A percentile compares a stretch with the other conserved stretches of the same genome.
Conservation (phyloP, 441 rosid genomes). For the Pelargonium australe region DNA sequence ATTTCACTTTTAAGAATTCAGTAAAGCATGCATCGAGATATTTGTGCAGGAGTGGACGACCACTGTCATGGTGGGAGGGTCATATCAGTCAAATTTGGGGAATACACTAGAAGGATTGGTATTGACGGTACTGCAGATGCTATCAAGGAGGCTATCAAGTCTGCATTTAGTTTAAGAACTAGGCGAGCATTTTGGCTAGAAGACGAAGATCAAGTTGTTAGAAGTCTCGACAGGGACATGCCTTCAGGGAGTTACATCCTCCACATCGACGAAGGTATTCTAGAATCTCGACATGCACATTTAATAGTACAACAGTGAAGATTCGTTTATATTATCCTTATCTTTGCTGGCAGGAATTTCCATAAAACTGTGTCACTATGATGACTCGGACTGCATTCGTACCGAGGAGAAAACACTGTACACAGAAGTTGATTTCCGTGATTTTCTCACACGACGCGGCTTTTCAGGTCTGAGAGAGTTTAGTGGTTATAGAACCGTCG, state of each 20-base stretch:
- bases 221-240: constrained; percentile 89
- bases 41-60: constrained; percentile 40
- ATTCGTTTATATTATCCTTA: neutral
- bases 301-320: neutral
- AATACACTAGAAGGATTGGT: constrained; percentile 86
- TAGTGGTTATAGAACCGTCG: constrained; percentile 72
- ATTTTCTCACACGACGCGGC: constrained; percentile 68
- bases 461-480: constrained; percentile 74
- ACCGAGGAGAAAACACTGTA: constrained; percentile 80
- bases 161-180: constrained; percentile 76
- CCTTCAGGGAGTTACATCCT: constrained; percentile 81
- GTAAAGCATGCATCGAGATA: too few relatives aligned
- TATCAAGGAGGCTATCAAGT: constrained; percentile 80
- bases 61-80: constrained; percentile 78
- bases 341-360: constrained; percentile 48
- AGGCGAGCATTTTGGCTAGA: constrained; percentile 93
- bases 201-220: constrained; percentile 81
- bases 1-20: too few relatives aligned
- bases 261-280: constrained; percentile 77
- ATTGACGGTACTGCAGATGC: constrained; percentile 79
- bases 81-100: constrained; percentile 80
- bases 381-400: constrained; percentile 77
- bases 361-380: constrained; percentile 69
- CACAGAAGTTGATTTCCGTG: constrained; percentile 80
- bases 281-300: neutral